Percentiles rank a stretch among this genome's conserved stretches.
These are phyloP conservation scores for Geotrichum siamense DNA, from an alignment of 1,139 yeast species.

Conservation along the genomic window DNA sequence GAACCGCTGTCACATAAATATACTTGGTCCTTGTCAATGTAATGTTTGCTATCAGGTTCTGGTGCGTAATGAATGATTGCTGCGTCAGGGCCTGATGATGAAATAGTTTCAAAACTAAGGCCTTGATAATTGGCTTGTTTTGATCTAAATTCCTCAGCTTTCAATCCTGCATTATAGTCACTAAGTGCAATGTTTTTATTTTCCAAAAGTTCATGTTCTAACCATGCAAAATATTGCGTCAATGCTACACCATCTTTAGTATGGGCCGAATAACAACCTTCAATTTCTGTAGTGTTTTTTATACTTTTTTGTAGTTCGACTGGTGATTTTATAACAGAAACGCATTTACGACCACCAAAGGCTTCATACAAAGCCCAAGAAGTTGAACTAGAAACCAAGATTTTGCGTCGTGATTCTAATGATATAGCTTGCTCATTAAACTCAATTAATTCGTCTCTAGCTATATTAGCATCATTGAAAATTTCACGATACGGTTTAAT, in stretches of 20 bases:
- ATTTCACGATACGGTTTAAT: slow-evolving; percentile 34
- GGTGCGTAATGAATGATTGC: slow-evolving; percentile 92
- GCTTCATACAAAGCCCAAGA: slow-evolving; percentile 77
- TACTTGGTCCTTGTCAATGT: slow-evolving; percentile 67
- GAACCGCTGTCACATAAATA: slow-evolving; percentile 91
- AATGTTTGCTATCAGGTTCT: slow-evolving; percentile 48
- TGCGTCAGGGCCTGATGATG: slow-evolving; percentile 89
- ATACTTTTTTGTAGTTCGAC: slow-evolving; percentile 70
- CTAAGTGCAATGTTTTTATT: slow-evolving; percentile 53
- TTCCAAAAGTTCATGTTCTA: slow-evolving; percentile 51
- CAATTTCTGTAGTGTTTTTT: slow-evolving; percentile 65
- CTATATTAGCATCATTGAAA: slow-evolving; percentile 30
- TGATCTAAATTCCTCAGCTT: slow-evolving; percentile 55
- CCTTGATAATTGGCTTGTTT: slow-evolving; percentile 56
- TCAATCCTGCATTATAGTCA: slow-evolving; percentile 73
- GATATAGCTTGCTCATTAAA: slow-evolving; percentile 16
- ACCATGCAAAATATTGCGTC: slow-evolving; percentile 76
- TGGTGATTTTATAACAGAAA: slow-evolving; percentile 46
- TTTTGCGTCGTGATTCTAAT: slow-evolving; percentile 26
- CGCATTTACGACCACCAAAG: slow-evolving; percentile 40
- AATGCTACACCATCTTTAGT: slow-evolving; percentile 82
- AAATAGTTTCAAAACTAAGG: slow-evolving; percentile 83
- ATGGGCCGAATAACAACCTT: slow-evolving; percentile 74
- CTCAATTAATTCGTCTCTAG: slow-evolving; percentile 35
- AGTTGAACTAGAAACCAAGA: slow-evolving; percentile 57